Evolutionary conservation across 1,139 yeast species (phyloP).

Genomic region (Pichia sp.): DNA sequence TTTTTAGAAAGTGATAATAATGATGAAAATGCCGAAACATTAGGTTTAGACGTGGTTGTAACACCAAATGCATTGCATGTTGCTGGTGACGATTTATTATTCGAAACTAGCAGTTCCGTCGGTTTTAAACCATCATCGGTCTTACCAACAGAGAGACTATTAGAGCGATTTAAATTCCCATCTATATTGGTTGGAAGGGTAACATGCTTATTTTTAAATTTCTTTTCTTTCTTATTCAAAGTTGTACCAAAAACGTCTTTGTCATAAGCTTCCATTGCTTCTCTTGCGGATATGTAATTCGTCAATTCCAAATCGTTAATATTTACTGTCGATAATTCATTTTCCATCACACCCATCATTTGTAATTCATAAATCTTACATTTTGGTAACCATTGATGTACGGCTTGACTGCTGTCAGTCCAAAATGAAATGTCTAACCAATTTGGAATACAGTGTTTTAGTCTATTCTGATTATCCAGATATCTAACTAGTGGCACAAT

Average conservation of each 20-base stretch:
- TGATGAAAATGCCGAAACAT: constrained; percentile 30
- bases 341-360: constrained; percentile 98
- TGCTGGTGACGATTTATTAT: constrained; percentile 24
- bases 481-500: constrained; percentile 84
- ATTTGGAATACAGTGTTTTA: constrained; percentile 79
- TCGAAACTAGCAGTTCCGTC: constrained; percentile 18
- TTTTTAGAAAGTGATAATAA: constrained; percentile 25
- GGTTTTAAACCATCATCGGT: constrained; percentile 19
- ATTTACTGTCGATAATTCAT: constrained; percentile 63
- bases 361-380: constrained; percentile 92
- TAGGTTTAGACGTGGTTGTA: constrained; percentile 29
- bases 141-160: too few species aligned
- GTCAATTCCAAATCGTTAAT: constrained; percentile 45
- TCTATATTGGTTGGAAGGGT: too few species aligned
- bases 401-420: constrained; percentile 46
- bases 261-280: constrained; percentile 59
- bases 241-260: constrained; percentile 36
- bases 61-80: constrained; percentile 29
- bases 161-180: too few species aligned
- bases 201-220: not conserved
- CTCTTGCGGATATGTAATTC: constrained; percentile 31
- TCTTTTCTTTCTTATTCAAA: not conserved
- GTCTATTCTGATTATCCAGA: constrained; percentile 44
- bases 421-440: constrained; percentile 95
- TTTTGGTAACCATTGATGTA: constrained; percentile 79